phyloP scores from a whole-genome alignment of 352 stramenopile species.

The Elongisporangium anandrum region DNA sequence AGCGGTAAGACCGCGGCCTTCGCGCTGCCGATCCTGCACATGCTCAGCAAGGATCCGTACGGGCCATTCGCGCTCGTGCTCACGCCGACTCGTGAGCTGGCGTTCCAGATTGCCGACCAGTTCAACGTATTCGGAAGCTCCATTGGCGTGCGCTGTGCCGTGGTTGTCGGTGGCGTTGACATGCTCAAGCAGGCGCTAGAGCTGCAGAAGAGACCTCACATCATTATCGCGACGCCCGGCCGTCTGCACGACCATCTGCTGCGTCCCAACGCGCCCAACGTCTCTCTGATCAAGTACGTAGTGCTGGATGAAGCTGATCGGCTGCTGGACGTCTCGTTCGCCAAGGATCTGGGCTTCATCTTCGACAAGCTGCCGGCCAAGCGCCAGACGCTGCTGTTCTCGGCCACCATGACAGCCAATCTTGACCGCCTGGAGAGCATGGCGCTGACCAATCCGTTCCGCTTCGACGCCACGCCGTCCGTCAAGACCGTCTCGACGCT shows the following conservation, averaged over 20 bases:
- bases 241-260: constrained; percentile 92
- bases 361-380: constrained; percentile 68
- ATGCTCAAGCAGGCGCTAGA: constrained; percentile 90
- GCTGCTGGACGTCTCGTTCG: constrained; percentile 85
- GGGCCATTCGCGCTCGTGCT: constrained; percentile 96
- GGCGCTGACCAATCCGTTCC: constrained; percentile 60
- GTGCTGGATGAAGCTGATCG: constrained; percentile 99
- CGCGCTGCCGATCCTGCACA: constrained; percentile 96
- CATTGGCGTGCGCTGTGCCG: constrained; percentile 81
- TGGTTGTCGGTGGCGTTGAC: constrained; percentile 96
- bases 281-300: constrained; percentile 90
- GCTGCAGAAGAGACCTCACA: constrained; percentile 91
- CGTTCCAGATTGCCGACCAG: constrained; percentile 98
- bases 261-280: constrained; percentile 85
- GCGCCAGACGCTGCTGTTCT: constrained; percentile 97
- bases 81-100: constrained; percentile 96
- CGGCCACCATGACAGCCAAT: constrained; percentile 95
- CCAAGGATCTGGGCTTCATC: constrained; percentile 87
- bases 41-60: constrained; percentile 91
- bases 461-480: constrained; percentile 70
- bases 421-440: constrained; percentile 83
- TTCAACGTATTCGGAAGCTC: constrained; percentile 94
- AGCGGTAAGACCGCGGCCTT: constrained; percentile 99
- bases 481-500: constrained; percentile 91
- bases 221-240: constrained; percentile 97